Conservation (phyloP, 2,329 filamentous ascomycete genomes). For the Cladosporium sp. region DNA sequence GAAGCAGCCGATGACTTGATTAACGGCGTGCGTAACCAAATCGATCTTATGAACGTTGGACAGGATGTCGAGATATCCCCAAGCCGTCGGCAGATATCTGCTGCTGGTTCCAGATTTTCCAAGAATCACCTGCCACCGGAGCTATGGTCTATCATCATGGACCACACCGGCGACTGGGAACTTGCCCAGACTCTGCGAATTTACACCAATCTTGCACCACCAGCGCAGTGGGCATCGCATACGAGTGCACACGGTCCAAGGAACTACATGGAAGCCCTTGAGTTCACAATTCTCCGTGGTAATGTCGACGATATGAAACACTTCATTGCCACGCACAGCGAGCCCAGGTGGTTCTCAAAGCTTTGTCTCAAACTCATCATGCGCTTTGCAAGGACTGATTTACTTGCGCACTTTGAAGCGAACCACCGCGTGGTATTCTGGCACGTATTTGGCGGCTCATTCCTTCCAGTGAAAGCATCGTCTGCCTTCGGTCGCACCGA, state of each 20-base stretch:
- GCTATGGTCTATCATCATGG: conserved; percentile 85
- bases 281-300: conserved; percentile 79
- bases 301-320: conserved; percentile 71
- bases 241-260: conserved; percentile 66
- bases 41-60: conserved; percentile 72
- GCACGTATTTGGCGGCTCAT: conserved; percentile 77
- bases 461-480: conserved; percentile 85
- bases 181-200: conserved; percentile 78
- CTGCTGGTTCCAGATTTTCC: conserved; percentile 41
- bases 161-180: conserved; percentile 87
- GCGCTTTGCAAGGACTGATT: conserved; percentile 80
- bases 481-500: conserved; percentile 81
- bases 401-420: conserved; percentile 72
- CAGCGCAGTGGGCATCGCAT: conserved; percentile 70
- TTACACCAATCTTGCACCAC: conserved; percentile 74
- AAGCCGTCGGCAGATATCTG: conserved; percentile 39
- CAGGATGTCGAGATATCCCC: conserved; percentile 63
- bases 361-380: conserved; percentile 86
- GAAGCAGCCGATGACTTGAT: conserved; percentile 69
- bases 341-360: conserved; percentile 74
- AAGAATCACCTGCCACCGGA: conserved; percentile 69
- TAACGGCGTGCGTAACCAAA: conserved; percentile 73
- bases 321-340: conserved; percentile 67
- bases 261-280: conserved; percentile 74
- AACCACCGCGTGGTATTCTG: conserved; percentile 76